Conservation (phyloP, 31 red algal genomes). For the Odonthalia washingtoniensis region DNA sequence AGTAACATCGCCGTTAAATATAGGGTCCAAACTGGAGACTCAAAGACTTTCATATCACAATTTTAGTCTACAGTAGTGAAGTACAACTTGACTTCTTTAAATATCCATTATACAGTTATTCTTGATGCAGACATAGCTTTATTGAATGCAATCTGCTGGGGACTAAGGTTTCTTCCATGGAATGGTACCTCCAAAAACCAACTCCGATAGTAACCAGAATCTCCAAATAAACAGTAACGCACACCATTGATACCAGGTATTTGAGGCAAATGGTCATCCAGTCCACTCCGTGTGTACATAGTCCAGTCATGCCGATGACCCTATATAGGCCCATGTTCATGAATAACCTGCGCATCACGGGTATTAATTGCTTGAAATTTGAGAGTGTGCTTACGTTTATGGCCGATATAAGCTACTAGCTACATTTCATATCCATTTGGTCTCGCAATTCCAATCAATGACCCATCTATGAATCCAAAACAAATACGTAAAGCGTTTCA, state of each 20-base stretch:
- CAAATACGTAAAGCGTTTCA: background rate
- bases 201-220: conserved; percentile 23
- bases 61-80: conserved; percentile 6
- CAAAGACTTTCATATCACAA: conserved; percentile 21
- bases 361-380: conserved; percentile 30
- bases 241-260: background rate
- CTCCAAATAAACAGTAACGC: conserved; percentile 43
- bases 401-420: background rate
- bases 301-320: conserved; percentile 46
- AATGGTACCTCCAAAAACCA: conserved; percentile 17
- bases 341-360: conserved; percentile 28
- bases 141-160: conserved; percentile 6
- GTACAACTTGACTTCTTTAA: conserved; percentile 24
- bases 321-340: conserved; percentile 20
- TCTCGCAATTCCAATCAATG: conserved; percentile 2
- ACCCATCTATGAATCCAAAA: conserved; percentile 18
- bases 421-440: background rate
- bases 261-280: conserved; percentile 19
- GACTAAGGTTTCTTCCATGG: background rate
- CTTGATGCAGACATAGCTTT: conserved; percentile 23
- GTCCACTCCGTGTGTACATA: conserved; percentile 6
- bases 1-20: conserved; percentile 14
- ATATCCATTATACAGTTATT: conserved; percentile 29
- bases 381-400: too few species aligned
- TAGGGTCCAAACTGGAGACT: conserved; percentile 4